phyloP scores from a whole-genome alignment of 108 stramenopile species.

The Cyclotella distinguenda region DNA sequence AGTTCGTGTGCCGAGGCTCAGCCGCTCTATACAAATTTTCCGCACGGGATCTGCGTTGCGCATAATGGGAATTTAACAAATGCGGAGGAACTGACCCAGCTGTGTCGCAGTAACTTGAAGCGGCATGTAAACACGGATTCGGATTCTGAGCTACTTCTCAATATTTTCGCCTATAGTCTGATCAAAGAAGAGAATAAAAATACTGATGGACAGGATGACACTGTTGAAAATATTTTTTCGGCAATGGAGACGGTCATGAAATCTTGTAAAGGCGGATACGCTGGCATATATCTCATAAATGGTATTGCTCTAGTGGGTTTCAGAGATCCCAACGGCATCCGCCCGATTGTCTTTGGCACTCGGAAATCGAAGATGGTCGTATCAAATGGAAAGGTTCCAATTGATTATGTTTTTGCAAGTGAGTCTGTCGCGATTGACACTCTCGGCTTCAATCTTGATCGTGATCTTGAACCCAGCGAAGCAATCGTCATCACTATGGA shows the following conservation, averaged over 20 bases:
- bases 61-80: conserved; percentile 99
- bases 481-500: conserved; percentile 87
- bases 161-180: conserved; percentile 94
- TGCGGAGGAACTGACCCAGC: conserved; percentile 67
- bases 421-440: conserved; percentile 99
- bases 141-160: conserved; percentile 95
- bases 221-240: conserved; percentile 69
- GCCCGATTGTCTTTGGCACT: conserved; percentile 92
- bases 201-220: conserved; percentile 17
- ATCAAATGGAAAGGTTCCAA: conserved; percentile 28
- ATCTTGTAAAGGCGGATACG: conserved; percentile 92
- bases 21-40: conserved; percentile 98
- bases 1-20: conserved; percentile 89
- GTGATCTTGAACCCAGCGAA: conserved; percentile 94
- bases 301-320: conserved; percentile 95
- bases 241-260: conserved; percentile 83
- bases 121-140: conserved; percentile 97
- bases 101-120: conserved; percentile 47
- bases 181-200: conserved; percentile 45
- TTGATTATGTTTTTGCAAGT: conserved; percentile 88
- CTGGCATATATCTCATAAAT: conserved; percentile 92
- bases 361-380: conserved; percentile 39
- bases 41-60: conserved; percentile 95
- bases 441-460: conserved; percentile 88
- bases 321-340: conserved; percentile 96